Evolutionary conservation across 1,284 basidiomycete species (phyloP), one percentile per base, ranked within the genome.

Genomic region (Ustilago tritici): DNA sequence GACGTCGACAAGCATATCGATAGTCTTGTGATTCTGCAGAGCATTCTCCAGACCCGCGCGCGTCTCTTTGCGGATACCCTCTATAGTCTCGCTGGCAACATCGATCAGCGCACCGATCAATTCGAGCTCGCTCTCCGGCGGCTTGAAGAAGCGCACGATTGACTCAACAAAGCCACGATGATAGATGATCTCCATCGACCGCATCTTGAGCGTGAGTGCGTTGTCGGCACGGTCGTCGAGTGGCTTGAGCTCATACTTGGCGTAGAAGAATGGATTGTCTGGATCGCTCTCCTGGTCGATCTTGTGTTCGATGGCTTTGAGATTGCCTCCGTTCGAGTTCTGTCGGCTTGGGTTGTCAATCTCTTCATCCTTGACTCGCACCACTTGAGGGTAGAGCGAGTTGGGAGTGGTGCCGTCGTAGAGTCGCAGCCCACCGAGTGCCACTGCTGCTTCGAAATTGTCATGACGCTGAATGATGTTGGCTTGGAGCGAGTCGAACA

Each of bases 101-200:
- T 92, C 93, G 49, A 88, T 87, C 28, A 88, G 80, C 0, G 88
- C 88, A 31, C 86, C 93, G 61, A 99, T 94, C 1, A 96, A 96
- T 87, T 99, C 95, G 56, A 99, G 87, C 86, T 99, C 96, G 85
- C 93, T 95, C 52, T 92, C 92, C 1, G 97, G 95, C 2, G 97
- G 97, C 85, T 92, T 94, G 88, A 99, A 93, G 88, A 99, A 99
- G 71, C 90, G 90, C 76, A 93, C 92, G 43, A 99, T 91, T 2
- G 93, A 93, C 88, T 99, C 96, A 47, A 99, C 90, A 85, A 98
- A 99, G 40, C 93, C 93, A 81, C 90, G 91, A 85, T 99, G 95
- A 84, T 99, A 99, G 65, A 99, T 93, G 79, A 99, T 94, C 87
- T 99, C 96, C 91, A 98, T 93, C 82, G 96, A 94, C 7, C 95